Percentiles rank a stretch among this genome's conserved stretches.
Conservation (phyloP, 2,329 filamentous ascomycete species). For the Ascochyta koolunga region DNA sequence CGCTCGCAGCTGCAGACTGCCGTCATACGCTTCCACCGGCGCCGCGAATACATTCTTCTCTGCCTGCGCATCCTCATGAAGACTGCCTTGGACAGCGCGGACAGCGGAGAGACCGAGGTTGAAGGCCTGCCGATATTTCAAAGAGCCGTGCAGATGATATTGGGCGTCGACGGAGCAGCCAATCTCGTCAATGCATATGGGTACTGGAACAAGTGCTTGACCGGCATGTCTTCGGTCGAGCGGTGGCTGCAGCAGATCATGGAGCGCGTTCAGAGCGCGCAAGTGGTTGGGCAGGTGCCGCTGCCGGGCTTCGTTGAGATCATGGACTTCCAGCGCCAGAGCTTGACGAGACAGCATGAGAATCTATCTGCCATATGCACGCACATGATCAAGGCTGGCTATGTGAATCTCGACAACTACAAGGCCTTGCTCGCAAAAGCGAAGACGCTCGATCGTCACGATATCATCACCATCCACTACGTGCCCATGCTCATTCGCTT, state of each 20-base stretch:
- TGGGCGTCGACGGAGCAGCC: constrained; percentile 62
- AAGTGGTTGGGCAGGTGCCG: constrained; percentile 72
- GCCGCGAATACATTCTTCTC: constrained; percentile 81
- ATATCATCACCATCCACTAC: constrained; percentile 77
- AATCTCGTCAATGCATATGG: constrained; percentile 62
- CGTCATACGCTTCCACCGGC: constrained; percentile 86
- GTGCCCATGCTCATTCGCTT: constrained; percentile 79
- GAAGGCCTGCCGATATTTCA: constrained; percentile 31
- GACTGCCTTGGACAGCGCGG: constrained; percentile 60
- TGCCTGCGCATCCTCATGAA: constrained; percentile 81
- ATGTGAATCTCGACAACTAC: constrained; percentile 75
- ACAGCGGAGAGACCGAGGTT: constrained; percentile 27
- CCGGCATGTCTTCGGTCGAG: constrained; percentile 77
- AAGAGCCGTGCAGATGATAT: constrained; percentile 46
- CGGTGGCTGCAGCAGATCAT: constrained; percentile 75
- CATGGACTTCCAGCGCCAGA: constrained; percentile 78
- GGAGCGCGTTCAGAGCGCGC: constrained; percentile 76
- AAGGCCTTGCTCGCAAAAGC: constrained; percentile 71
- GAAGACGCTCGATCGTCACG: constrained; percentile 76
- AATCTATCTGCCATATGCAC: constrained; percentile 80
- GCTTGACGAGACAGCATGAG: constrained; percentile 88
- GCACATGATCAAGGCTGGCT: constrained; percentile 76
- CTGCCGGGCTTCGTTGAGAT: constrained; percentile 73
- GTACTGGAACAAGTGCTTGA: constrained; percentile 76
- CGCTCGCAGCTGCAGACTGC: constrained; percentile 77